Evolutionary conservation across 768 basidiomycete species (phyloP), one percentile per base, ranked within the genome.

Genomic region (Tylopilus felleus): DNA sequence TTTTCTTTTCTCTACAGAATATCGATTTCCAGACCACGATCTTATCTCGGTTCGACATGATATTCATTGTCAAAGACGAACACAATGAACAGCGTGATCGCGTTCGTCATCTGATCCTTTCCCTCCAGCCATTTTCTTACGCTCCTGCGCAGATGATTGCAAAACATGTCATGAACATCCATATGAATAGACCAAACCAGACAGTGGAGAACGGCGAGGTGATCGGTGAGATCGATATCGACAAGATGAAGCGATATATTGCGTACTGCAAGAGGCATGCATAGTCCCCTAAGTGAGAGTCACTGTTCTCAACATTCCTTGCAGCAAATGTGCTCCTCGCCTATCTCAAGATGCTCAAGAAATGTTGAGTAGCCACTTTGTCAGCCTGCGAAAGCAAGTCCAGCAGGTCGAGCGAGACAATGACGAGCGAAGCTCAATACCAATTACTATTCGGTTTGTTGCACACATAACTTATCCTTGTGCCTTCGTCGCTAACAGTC

Each of bases 21-120:
- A 97, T 97, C 60, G 95, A 97, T 68, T 95, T 97, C 71, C 94
- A 97, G 74, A 97, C 95, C 7, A 98, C 97, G 2, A 98, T 99
- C 60, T 73, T 99, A 67, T 98, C 95, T 45, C 89, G 97, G 52
- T 99, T 99, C 71, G 97, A 99, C 68, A 96, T 99, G 95, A 98
- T 99, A 63, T 99, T 98, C 76, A 96, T 99, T 60, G 89, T 99
- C 56, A 93, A 90, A 69, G 97, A 99, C 64, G 94, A 98, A 65
- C 97, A 99, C 69, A 93, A 98, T 66, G 97, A 98, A 70, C 76
- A 79, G 38, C 82, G 97, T 45, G 97, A 99, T 70, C 84, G 86
- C 71, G 94, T 92, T 56, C 38, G 81, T 73, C 27, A 8, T 49
- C 45, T 38, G 27, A 3, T 53, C 48, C 19, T n/a, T 35, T 42